These are phyloP conservation scores for Wakefieldia striispora DNA, from an alignment of 768 basidiomycete genomes.

Conservation along the genomic window DNA sequence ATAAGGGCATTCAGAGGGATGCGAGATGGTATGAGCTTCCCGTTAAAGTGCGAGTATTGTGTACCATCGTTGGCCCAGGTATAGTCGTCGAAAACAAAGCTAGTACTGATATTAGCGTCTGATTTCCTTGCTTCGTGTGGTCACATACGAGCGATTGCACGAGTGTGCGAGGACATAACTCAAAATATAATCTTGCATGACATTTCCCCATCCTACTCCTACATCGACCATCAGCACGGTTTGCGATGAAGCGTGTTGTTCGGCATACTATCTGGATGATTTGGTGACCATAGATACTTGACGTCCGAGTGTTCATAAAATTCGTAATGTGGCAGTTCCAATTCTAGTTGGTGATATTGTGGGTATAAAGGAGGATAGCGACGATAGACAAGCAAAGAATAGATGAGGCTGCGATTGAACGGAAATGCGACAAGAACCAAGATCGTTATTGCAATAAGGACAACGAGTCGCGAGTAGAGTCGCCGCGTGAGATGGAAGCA, in stretches of 20 bases:
- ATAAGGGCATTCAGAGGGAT: slow-evolving; percentile 38
- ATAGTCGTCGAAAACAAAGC: slow-evolving; percentile 43
- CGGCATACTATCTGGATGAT: slow-evolving; percentile 34
- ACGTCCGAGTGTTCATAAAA: slow-evolving; percentile 30
- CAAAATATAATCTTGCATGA: slow-evolving; percentile 38
- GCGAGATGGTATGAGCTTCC: slow-evolving; percentile 34
- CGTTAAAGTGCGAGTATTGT: slow-evolving; percentile 35
- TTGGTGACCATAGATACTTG: slow-evolving; percentile 46
- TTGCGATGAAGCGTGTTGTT: neutral
- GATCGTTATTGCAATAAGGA: slow-evolving; percentile 6
- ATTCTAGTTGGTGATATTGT: slow-evolving; percentile 36
- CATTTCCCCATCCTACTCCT: slow-evolving; percentile 39
- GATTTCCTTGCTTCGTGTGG: neutral
- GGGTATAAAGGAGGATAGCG: slow-evolving; percentile 42
- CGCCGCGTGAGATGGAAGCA: slow-evolving; percentile 3
- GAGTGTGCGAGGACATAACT: slow-evolving; percentile 34
- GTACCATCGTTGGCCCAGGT: slow-evolving; percentile 36
- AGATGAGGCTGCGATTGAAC: slow-evolving; percentile 21
- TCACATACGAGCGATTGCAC: slow-evolving; percentile 34
- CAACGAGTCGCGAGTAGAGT: neutral
- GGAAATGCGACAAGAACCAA: slow-evolving; percentile 19
- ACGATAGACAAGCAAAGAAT: slow-evolving; percentile 10
- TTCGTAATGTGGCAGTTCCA: slow-evolving; percentile 40
- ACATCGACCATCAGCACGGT: neutral
- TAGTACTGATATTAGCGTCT: slow-evolving; percentile 7